These are phyloP conservation scores for Aspergillus tamarii DNA, from an alignment of 2,329 filamentous ascomycete species.

Conservation along the genomic window DNA sequence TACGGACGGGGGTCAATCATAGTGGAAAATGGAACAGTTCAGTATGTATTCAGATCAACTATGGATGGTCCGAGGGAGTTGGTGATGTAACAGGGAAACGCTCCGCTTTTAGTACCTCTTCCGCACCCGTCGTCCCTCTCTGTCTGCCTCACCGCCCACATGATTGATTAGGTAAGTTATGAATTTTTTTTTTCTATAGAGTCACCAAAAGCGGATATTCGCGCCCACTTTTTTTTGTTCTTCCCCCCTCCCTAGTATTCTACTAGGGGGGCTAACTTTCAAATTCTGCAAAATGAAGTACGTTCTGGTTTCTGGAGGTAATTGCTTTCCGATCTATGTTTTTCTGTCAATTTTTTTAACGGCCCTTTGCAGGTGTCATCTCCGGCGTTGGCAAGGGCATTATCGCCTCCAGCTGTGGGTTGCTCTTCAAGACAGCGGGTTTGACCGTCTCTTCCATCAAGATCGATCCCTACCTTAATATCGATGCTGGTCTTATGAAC, in stretches of 20 bases:
- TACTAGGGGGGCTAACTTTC: constrained; percentile 22
- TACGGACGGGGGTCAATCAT: constrained; percentile 41
- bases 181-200: constrained; percentile 13
- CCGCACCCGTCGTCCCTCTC: not conserved
- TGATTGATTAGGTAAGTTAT: constrained; percentile 1
- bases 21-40: constrained; percentile 9
- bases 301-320: constrained; percentile 78
- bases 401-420: constrained; percentile 58
- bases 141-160: not conserved
- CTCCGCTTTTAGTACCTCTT: not conserved
- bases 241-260: constrained; percentile 23
- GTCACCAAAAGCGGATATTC: constrained; percentile 7
- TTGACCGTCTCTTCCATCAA: constrained; percentile 36
- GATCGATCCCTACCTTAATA: constrained; percentile 71
- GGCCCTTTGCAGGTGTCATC: constrained; percentile 44
- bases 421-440: constrained; percentile 35
- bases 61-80: not conserved
- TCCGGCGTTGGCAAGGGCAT: constrained; percentile 63
- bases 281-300: constrained; percentile 68
- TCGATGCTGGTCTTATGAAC: constrained; percentile 75
- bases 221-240: constrained; percentile 19
- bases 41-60: not conserved
- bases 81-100: not conserved
- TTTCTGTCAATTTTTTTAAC: constrained; percentile 4
- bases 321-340: constrained; percentile 30